Evolutionary conservation across 805 yeast genomes (phyloP).

Genomic region (Metschnikowia picachoensis): DNA sequence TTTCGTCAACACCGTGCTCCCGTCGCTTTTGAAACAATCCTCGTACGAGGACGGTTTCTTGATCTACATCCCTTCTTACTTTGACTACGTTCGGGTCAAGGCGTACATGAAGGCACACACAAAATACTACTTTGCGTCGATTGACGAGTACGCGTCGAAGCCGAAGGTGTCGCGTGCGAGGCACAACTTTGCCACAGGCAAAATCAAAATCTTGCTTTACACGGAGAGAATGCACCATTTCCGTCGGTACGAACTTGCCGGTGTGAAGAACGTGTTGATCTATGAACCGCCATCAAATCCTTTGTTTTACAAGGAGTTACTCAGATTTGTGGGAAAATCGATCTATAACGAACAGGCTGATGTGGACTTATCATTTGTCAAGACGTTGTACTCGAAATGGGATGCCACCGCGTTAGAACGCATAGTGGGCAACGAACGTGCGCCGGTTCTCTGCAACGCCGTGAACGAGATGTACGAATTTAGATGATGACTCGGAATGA

Average conservation of each 20-base stretch:
- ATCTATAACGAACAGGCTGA: constrained; percentile 54
- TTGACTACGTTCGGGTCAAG: constrained; percentile 78
- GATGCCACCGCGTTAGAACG: constrained; percentile 78
- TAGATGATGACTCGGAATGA: constrained; percentile 16
- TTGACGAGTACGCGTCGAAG: constrained; percentile 80
- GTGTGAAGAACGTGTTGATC: constrained; percentile 77
- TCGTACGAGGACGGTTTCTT: constrained; percentile 71
- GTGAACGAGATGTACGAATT: constrained; percentile 76
- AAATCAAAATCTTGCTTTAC: constrained; percentile 70
- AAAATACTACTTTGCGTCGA: constrained; percentile 58
- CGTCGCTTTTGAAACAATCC: constrained; percentile 61
- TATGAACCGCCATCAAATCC: constrained; percentile 87
- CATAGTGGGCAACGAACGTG: constrained; percentile 73
- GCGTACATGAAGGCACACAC: constrained; percentile 64
- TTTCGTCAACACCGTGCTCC: constrained; percentile 70
- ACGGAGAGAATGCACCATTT: constrained; percentile 93
- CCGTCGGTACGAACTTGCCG: constrained; percentile 78
- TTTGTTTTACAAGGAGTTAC: constrained; percentile 71
- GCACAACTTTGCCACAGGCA: constrained; percentile 58
- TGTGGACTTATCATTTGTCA: constrained; percentile 41
- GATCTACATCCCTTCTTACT: constrained; percentile 78
- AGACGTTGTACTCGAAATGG: constrained; percentile 69
- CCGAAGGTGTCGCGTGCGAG: constrained; percentile 70
- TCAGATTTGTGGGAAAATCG: constrained; percentile 61
- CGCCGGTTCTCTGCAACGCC: constrained; percentile 66